These are phyloP conservation scores for Phytophthora multivora DNA, from an alignment of 352 stramenopile species.

Conservation along the genomic window DNA sequence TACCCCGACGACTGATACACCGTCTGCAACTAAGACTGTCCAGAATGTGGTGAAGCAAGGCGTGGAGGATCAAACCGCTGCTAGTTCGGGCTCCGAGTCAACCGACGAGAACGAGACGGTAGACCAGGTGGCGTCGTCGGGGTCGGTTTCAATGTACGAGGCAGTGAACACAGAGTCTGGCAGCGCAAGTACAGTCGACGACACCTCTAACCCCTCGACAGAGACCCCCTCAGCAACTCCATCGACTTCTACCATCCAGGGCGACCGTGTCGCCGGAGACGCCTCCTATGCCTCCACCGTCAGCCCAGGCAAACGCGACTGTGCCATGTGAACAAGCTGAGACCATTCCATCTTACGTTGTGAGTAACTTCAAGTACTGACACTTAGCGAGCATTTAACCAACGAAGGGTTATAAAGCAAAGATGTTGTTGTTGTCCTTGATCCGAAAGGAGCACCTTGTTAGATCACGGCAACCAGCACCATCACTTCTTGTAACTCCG, in stretches of 20 bases:
- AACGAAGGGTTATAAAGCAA: slow-evolving; percentile 12
- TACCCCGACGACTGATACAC: slow-evolving; percentile 5
- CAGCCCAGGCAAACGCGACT: slow-evolving; percentile 11
- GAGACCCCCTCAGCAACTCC: slow-evolving; percentile 4
- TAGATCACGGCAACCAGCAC: no score
- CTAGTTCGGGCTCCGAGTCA: slow-evolving; percentile 14
- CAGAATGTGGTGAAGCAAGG: slow-evolving; percentile 3
- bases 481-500: no score
- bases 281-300: slow-evolving; percentile 12
- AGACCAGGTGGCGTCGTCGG: slow-evolving; percentile 5
- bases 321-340: slow-evolving; percentile 20
- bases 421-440: not conserved
- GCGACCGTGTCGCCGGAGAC: slow-evolving; percentile 10
- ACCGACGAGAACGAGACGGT: slow-evolving; percentile 11
- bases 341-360: not conserved
- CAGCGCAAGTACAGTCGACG: slow-evolving; percentile 1
- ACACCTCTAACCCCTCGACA: not conserved
- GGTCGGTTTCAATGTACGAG: slow-evolving; percentile 10
- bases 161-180: slow-evolving; percentile 1
- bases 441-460: not conserved
- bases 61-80: slow-evolving; percentile 5
- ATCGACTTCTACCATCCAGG: slow-evolving; percentile 1
- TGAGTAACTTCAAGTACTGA: slow-evolving; percentile 23
- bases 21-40: slow-evolving; percentile 11
- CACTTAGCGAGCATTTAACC: slow-evolving; percentile 17